Base-by-base conservation (phyloP, 768 basidiomycete species). In the Naganishia onofrii region DNA sequence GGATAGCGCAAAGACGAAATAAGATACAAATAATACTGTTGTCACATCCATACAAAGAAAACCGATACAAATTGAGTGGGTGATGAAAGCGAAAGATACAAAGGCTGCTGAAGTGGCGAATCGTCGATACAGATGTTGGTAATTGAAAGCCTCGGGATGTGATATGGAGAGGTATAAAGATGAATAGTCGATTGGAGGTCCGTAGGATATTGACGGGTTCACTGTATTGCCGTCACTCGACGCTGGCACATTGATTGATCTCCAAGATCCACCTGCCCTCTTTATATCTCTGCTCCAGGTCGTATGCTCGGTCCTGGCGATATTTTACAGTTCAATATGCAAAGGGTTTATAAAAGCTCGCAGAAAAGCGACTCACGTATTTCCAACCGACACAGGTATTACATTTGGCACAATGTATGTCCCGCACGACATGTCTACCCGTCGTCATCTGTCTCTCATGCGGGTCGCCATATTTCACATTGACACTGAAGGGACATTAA, bases 251-350 rank as follows among this genome's bases (percentile, higher is more conserved):
- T 63, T 63, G 38, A 38, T 68, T 69, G 67, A 68, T 72, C 83
- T 99, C 95, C 72, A 99, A 90, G 80, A 99, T 98, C 82, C 87
- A 96, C 84, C 93, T 93, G 79, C 93, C 93, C 84, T 99, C 95
- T 80, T 99, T 99, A 85, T 98, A 99, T 82, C 90, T 92, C 86
- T 99, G 94, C 9, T 88, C 85, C 13, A 85, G 78, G 78, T 97
- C 94, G 78, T 88, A 96, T 19, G 95, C 95, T 68, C 87, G 87
- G 81, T 96, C 95, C 95, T 96, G 76, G 63, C 63, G 15, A 0
- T 19, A 26, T 17, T 60, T 4, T 29, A 13, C 19, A 23, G 26
- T 17, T 15, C 31, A n/a, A n/a, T n/a, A n/a, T n/a, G n/a, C n/a
- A n/a, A n/a, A n/a, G n/a, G 32, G 23, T n/a, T 51, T 9, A 42